A percentile compares a stretch with the other conserved stretches of the same genome.
Conservation (phyloP, 2,329 filamentous ascomycete genomes). For the Hirsutella thompsonii region DNA sequence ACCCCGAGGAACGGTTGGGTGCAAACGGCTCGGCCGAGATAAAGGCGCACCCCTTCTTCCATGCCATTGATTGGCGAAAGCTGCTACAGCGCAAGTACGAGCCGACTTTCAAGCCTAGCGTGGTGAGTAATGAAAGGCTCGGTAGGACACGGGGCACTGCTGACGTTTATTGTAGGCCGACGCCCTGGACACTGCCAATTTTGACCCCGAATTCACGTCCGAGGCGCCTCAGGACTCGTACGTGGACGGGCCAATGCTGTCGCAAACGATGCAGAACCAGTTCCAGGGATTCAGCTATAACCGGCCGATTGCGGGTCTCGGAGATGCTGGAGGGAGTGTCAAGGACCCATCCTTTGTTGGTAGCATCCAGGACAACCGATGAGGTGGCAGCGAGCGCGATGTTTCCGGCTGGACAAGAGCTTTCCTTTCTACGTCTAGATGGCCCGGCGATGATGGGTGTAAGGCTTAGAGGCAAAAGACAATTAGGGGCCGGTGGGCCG, state of each 20-base stretch:
- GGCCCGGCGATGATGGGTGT: background rate
- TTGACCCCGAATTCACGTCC: constrained; percentile 81
- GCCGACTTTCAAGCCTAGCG: constrained; percentile 92
- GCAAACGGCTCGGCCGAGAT: constrained; percentile 93
- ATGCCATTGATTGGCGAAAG: constrained; percentile 98
- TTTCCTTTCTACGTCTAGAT: background rate
- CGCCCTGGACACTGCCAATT: constrained; percentile 84
- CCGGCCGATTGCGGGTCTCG: constrained; percentile 81
- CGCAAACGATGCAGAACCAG: constrained; percentile 92
- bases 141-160: background rate
- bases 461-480: background rate
- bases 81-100: constrained; percentile 95
- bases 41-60: constrained; percentile 98
- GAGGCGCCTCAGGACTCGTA: constrained; percentile 86
- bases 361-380: constrained; percentile 40
- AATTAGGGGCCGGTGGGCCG: background rate
- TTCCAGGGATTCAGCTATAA: constrained; percentile 98
- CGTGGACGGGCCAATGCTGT: constrained; percentile 81
- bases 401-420: background rate
- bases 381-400: constrained; percentile 7
- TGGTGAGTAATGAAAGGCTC: constrained; percentile 50
- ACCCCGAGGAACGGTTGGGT: constrained; percentile 79
- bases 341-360: constrained; percentile 67
- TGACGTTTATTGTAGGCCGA: constrained; percentile 41
- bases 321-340: constrained; percentile 86